A percentile compares a stretch with the other conserved stretches of the same genome.
Conservation (phyloP, 176 grass and related monocot genomes). For the Cymbopogon citratus region DNA sequence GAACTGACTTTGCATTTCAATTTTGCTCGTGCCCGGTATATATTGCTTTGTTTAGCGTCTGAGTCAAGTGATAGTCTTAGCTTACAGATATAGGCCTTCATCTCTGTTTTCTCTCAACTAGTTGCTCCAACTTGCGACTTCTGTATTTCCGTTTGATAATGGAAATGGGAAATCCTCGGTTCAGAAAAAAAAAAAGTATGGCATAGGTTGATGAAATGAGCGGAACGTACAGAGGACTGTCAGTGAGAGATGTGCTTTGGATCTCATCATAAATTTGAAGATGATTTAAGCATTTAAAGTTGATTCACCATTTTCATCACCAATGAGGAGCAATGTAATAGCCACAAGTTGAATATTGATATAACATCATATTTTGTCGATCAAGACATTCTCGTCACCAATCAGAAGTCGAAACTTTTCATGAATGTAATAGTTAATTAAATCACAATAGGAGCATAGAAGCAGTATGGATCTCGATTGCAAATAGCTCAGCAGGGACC, state of each 20-base stretch:
- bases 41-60: not conserved
- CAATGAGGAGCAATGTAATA: not conserved
- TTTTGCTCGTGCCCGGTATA: not conserved
- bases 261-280: not conserved
- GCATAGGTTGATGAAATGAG: not conserved
- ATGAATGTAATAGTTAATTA: not conserved
- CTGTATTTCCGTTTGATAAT: not conserved
- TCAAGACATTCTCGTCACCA: not conserved
- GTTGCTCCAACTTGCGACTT: not conserved
- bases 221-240: not conserved
- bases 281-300: not conserved
- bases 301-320: not conserved
- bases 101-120: not conserved
- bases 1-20: not conserved
- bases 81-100: not conserved
- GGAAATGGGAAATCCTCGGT: not conserved
- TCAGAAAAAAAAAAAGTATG: not conserved
- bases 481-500: not conserved
- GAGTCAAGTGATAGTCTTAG: not conserved
- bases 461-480: not conserved
- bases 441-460: not conserved
- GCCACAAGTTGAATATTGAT: not conserved
- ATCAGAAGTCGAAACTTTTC: not conserved
- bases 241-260: not conserved
- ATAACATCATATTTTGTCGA: not conserved